These are phyloP conservation scores for Pugionium cornutum DNA, from an alignment of 345 rosid genomes.

Conservation along the genomic window DNA sequence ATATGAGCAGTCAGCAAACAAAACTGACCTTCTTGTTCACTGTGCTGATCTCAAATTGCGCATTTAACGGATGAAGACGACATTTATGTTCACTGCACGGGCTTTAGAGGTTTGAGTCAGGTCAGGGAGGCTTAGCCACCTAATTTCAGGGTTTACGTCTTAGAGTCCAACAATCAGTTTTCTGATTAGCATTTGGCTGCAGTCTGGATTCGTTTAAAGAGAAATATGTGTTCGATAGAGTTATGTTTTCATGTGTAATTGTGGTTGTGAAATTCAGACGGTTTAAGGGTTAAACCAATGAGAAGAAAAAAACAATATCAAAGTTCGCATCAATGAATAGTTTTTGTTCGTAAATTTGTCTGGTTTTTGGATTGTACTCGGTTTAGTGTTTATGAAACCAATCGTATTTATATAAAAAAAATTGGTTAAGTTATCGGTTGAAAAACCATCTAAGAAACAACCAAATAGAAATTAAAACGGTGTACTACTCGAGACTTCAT, in stretches of 20 bases:
- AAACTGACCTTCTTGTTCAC: conserved; percentile 23
- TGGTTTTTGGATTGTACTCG: conserved; percentile 14
- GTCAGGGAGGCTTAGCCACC: conserved; percentile 15
- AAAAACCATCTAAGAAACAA: conserved; percentile 16
- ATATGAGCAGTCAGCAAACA: conserved; percentile 15
- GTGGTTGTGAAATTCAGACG: conserved; percentile 27
- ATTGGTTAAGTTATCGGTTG: neutral
- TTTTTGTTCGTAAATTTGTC: neutral
- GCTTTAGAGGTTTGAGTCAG: conserved; percentile 25
- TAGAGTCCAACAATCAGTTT: conserved; percentile 16
- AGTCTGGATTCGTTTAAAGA: conserved; percentile 21
- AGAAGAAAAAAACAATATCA: neutral
- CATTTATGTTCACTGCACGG: neutral
- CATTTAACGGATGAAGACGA: neutral
- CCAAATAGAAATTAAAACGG: conserved; percentile 21
- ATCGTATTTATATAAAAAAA: neutral
- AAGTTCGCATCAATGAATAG: neutral
- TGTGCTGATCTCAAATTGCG: neutral
- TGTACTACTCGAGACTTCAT: conserved; percentile 25
- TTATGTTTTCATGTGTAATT: conserved; percentile 32
- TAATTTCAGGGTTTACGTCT: conserved; percentile 20
- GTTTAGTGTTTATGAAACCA: conserved; percentile 6
- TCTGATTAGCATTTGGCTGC: conserved; percentile 28
- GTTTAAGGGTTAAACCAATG: conserved; percentile 10
- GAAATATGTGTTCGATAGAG: conserved; percentile 18